Base-by-base conservation (phyloP, 768 basidiomycete species). In the Hebeloma cylindrosporum region DNA sequence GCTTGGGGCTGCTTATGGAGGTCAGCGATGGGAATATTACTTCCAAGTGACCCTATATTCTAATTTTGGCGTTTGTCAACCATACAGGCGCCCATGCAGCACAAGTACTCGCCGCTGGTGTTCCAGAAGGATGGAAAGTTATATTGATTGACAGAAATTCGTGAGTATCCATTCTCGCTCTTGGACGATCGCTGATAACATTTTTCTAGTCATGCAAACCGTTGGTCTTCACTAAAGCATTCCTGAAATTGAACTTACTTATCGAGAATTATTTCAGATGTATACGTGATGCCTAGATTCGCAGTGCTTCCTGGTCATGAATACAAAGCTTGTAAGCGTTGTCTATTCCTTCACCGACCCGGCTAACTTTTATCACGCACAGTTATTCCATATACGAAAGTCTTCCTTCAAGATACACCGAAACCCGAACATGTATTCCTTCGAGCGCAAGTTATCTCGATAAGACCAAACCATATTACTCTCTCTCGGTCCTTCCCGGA, bases 131-230 rank as follows among this genome's bases (percentile, higher is more conserved):
- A 11, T 79, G 80, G 78, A 69, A 73, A 20, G 66, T 85, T 18
- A 66, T 83, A 3, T 59, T 83, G 9, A 67, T 84, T 27, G 82
- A 83, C 50, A 66, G 79, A 36, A 83, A 85, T 57, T 76, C 73
- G 73, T 80, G 60, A 48, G 74, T 66, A 8, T 42, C 4, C 4
- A 2, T 27, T 20, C 14, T 17, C 6, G 17, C 8, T 35, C 9
- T 10, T 35, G 16, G 36, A 14, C 42, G 13, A 25, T 31, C 17
- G 13, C 9, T 23, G 17, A 21, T 26, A 25, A 25, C 36, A 16
- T 18, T 38, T 16, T 13, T 25, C 9, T 11, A 78, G 77, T 18
- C 77, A 79, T 49, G 61, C 67, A n/a, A 77, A 77, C 48, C 74
- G 74, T 74, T 37, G 51, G 70, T 49, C 10, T 11, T 11, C 18